Base-by-base conservation (phyloP, 73 alveolate species). In the Stentor roeselii region DNA sequence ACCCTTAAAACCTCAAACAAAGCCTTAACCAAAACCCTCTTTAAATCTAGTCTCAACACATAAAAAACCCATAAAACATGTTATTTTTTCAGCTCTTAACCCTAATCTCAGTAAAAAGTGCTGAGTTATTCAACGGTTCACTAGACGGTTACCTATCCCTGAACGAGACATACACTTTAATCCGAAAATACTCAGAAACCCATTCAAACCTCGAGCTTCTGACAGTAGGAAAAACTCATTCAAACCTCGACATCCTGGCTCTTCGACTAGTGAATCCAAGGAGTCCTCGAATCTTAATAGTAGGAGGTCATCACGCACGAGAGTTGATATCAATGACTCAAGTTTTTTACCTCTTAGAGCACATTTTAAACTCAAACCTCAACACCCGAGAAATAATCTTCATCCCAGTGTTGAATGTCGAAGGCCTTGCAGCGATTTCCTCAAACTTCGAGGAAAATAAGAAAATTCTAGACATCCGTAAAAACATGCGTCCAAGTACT, bases 391-490 rank as follows among this genome's bases (percentile, higher is more conserved):
- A 11, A 60, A 83, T 93, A 42, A 87, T 34, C 21, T 67, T 67
- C 34, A 67, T 97, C 78, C 99, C 99, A 59, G 89, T 94, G 37
- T 91, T 97, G 6, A 96, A 97, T 60, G 87, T 94, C 36, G 99
- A 97, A 90, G 97, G 98, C 3, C 94, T 88, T 82, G 59, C 76
- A 50, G 85, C 82, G 77, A 92, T 95, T 40, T 21, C 41, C 58
- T 41, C 92, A 39, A 37, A 91, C 42, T 86, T 77, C 59, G 78
- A 84, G 58, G 78, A 83, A 58, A 74, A 86, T 40, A 78, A 36
- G 3, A 38, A 58, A 14, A 67, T 92, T 37, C 60, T 14, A 3
- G 35, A 84, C 36, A 82, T 89, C 27, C 77, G 99, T 85, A 96
- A 96, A 90, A 96, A 96, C 85, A 67, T 93, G 36, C 93, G 87